These are phyloP conservation scores for Clarireedia paspali DNA, from an alignment of 2,329 filamentous ascomycete species.

Conservation along the genomic window DNA sequence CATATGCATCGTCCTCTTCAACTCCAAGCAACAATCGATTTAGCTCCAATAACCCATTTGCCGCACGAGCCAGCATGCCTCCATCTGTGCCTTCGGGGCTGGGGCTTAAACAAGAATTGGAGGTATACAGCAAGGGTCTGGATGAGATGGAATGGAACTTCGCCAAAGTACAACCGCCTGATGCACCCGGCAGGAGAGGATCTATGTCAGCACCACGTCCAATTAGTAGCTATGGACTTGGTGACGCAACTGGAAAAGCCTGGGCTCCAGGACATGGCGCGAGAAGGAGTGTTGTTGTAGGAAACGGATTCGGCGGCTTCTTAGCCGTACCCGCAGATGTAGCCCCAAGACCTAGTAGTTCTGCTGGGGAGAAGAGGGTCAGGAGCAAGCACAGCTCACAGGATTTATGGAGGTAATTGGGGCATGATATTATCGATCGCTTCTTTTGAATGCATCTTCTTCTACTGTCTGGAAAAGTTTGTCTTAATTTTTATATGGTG, in stretches of 20 bases:
- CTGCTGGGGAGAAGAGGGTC: constrained; percentile 14
- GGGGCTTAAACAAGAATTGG: constrained; percentile 47
- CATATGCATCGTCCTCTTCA: constrained; percentile 3
- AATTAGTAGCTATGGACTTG: constrained; percentile 35
- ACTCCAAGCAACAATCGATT: constrained; percentile 16
- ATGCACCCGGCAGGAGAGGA: constrained; percentile 30
- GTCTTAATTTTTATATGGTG: no score
- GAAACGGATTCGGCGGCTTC: constrained; percentile 60
- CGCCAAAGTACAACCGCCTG: constrained; percentile 47
- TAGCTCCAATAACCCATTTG: constrained; percentile 29
- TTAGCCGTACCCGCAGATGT: constrained; percentile 53
- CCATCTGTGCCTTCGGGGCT: constrained; percentile 5
- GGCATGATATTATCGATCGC: neutral
- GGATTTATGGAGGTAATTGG: constrained; percentile 7
- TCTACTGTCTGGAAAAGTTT: neutral
- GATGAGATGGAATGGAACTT: constrained; percentile 64
- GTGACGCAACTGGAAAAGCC: constrained; percentile 33
- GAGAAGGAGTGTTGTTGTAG: constrained; percentile 54
- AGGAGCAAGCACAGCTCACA: neutral
- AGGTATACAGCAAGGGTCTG: constrained; percentile 59
- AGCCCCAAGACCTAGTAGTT: constrained; percentile 20
- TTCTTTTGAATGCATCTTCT: neutral
- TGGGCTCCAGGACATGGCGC: constrained; percentile 43
- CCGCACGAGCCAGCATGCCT: constrained; percentile 10
- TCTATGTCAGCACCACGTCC: constrained; percentile 34